Base-by-base conservation (phyloP, 2,329 filamentous ascomycete genomes). In the Pseudogymnoascus sp. region DNA sequence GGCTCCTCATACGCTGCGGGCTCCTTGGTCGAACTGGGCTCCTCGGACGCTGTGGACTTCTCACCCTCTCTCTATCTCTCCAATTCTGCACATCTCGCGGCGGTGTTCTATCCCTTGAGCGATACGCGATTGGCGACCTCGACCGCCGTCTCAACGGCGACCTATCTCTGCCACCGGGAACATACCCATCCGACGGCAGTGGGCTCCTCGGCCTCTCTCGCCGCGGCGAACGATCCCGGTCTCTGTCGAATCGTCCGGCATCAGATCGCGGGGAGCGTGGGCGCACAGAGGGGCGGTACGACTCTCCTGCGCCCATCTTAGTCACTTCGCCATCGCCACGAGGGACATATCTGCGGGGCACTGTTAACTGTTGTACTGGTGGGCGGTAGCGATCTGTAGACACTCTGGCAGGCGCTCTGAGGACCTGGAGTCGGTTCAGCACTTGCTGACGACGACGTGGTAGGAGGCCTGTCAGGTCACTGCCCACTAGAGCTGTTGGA, bases 251-350 rank as follows among this genome's bases (percentile, higher is more conserved):
- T 60, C 69, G 67, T 57, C 67, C 66, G 28, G 63, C 65, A 36
- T 71, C 68, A 60, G 60, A 64, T 62, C 70, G 53, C 30, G 64
- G 67, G 53, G 71, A 69, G 25, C 68, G 66, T 30, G 67, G 66
- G 18, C 68, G 66, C 35, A 64, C 66, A 38, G 65, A 60, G 50
- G 71, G 71, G 61, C 70, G 64, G 50, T 72, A 72, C 18, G 70
- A 71, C 67, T 72, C 71, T 12, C 71, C 71, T 33, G 62, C 66
- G 25, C 71, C 71, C 62, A 72, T 66, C 60, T 64, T 68, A 30
- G 69, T 71, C 15, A 71, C 69, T 62, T 72, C 69, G 33, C 71
- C 70, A 47, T 71, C 69, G 39, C 69, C 69, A 63, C 69, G 61
- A 59, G 37, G 62, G 28, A 66, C 65, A 58, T 64, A 68, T 64